Percentiles rank a stretch among this genome's conserved stretches.
Conservation (phyloP, 2,329 filamentous ascomycete species). For the Podosphaera xanthii region DNA sequence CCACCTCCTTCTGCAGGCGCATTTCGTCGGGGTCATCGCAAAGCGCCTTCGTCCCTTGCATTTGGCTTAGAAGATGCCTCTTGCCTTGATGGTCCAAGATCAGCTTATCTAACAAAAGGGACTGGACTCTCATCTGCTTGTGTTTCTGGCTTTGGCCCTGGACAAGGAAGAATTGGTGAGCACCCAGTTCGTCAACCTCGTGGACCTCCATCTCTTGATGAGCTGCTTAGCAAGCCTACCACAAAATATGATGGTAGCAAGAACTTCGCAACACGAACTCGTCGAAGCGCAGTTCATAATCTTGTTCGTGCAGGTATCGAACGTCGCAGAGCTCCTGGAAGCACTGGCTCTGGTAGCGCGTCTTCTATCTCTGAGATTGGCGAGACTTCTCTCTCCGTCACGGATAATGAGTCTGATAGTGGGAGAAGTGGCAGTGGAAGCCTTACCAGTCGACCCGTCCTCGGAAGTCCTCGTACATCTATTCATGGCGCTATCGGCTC, state of each 20-base stretch:
- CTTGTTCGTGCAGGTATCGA: conserved; percentile 75
- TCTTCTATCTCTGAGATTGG: conserved; percentile 71
- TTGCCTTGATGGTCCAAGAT: conserved; percentile 24
- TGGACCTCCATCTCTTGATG: conserved; percentile 75
- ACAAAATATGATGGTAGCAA: conserved; percentile 88
- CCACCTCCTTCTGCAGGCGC: conserved; percentile 76
- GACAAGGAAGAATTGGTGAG: conserved; percentile 79
- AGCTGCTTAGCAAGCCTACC: conserved; percentile 73
- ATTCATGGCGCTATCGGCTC: conserved; percentile 73
- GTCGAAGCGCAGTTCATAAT: conserved; percentile 76
- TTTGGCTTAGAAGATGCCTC: conserved; percentile 12
- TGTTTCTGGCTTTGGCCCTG: conserved; percentile 63
- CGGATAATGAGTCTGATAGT: conserved; percentile 54
- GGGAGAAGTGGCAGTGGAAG: conserved; percentile 53
- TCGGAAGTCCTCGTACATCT: conserved; percentile 53
- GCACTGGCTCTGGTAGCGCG: conserved; percentile 51
- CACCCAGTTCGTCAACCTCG: conserved; percentile 85
- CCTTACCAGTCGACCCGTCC: conserved; percentile 44
- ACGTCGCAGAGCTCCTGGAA: conserved; percentile 50
- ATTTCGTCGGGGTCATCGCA: conserved; percentile 86
- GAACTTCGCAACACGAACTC: conserved; percentile 87
- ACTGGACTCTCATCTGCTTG: conserved; percentile 62
- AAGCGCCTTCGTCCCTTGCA: conserved; percentile 43
- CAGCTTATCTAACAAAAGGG: conserved; percentile 48
- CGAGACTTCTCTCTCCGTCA: conserved; percentile 38